These are phyloP conservation scores for Fusarium oxysporum DNA, from an alignment of 2,329 filamentous ascomycete species.

Conservation along the genomic window DNA sequence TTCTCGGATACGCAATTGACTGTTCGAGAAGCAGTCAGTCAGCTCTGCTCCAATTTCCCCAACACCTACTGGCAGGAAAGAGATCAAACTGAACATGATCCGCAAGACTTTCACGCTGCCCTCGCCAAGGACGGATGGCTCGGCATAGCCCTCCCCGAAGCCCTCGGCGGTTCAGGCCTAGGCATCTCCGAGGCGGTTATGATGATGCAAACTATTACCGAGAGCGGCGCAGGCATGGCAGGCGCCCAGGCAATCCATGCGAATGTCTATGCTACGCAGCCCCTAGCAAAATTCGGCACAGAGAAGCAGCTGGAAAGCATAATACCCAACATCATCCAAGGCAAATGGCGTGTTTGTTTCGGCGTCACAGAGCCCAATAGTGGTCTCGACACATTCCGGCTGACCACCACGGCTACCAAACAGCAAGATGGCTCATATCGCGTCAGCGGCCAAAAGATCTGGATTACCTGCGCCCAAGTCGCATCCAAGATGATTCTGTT, in stretches of 20 bases:
- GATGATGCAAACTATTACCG: conserved; percentile 86
- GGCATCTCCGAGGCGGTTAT: conserved; percentile 87
- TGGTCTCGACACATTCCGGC: conserved; percentile 80
- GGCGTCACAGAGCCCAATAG: conserved; percentile 86
- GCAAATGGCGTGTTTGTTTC: conserved; percentile 79
- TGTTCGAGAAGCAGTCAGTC: conserved; percentile 76
- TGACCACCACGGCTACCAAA: conserved; percentile 73
- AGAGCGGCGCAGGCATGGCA: conserved; percentile 84
- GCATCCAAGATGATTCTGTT: conserved; percentile 86
- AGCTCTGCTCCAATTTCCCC: conserved; percentile 78
- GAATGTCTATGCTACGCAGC: conserved; percentile 81
- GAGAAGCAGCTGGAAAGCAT: conserved; percentile 71
- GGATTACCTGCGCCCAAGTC: conserved; percentile 88
- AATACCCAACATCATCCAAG: conserved; percentile 77
- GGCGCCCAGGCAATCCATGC: conserved; percentile 72
- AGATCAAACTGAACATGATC: conserved; percentile 77
- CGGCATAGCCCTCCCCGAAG: conserved; percentile 81
- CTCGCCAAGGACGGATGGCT: conserved; percentile 83
- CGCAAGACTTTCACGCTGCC: conserved; percentile 79
- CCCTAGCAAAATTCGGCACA: conserved; percentile 78
- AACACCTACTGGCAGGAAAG: conserved; percentile 82
- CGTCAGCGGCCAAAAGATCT: conserved; percentile 85
- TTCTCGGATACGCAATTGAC: conserved; percentile 80
- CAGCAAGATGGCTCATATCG: conserved; percentile 68
- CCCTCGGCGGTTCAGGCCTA: conserved; percentile 78